These are phyloP conservation scores for Eleusine indica DNA, from an alignment of 176 grass and related monocot genomes.

Conservation along the genomic window DNA sequence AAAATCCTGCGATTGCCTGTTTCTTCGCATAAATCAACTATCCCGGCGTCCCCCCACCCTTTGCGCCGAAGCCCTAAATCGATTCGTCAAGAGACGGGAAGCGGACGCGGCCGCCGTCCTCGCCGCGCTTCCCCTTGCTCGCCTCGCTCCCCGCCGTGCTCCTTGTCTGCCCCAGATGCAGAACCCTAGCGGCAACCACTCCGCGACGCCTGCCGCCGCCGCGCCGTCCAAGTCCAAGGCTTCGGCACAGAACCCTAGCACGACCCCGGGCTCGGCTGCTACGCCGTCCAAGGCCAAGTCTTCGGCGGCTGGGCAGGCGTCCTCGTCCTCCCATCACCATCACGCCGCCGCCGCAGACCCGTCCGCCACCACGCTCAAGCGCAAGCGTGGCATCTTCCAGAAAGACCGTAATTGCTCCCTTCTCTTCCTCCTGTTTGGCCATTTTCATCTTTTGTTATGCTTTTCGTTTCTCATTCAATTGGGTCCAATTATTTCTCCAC, in stretches of 20 bases:
- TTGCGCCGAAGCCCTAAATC: neutral
- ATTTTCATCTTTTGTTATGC: neutral
- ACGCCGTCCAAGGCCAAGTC: slow-evolving; percentile 44
- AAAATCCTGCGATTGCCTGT: neutral
- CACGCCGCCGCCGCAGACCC: slow-evolving; percentile 33
- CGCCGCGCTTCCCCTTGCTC: neutral
- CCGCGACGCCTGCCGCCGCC: slow-evolving; percentile 21
- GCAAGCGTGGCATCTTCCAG: slow-evolving; percentile 93
- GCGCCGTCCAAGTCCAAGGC: slow-evolving; percentile 30
- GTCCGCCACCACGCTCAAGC: slow-evolving; percentile 64
- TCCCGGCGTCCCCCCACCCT: neutral
- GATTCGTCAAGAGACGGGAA: neutral
- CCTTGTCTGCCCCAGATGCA: slow-evolving; percentile 15
- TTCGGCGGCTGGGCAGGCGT: slow-evolving; percentile 26
- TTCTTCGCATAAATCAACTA: neutral
- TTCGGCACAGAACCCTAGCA: slow-evolving; percentile 30
- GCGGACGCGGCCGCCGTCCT: neutral
- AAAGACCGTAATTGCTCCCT: slow-evolving; percentile 66
- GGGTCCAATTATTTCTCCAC: neutral
- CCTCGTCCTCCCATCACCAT: slow-evolving; percentile 44
- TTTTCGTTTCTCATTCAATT: neutral
- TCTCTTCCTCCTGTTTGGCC: neutral
- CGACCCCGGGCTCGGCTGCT: neutral
- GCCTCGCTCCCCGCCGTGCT: neutral
- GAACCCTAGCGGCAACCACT: slow-evolving; percentile 38